These are phyloP conservation scores for Yamadazyma akitaensis DNA, from an alignment of 805 yeast genomes.

Conservation along the genomic window DNA sequence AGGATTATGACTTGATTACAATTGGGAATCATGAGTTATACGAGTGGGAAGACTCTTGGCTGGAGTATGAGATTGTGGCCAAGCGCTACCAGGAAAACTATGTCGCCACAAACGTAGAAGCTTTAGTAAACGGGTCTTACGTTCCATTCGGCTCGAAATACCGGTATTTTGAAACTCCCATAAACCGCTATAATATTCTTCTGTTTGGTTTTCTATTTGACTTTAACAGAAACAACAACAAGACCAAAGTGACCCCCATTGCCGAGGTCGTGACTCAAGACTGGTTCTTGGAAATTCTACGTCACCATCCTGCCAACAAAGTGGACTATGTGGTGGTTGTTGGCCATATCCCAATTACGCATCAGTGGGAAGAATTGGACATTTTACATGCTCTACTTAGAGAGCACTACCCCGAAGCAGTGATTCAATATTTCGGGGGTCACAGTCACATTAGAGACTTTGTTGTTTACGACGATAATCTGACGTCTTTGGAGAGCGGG, in stretches of 20 bases:
- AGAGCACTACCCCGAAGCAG: constrained; percentile 51
- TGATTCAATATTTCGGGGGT: constrained; percentile 89
- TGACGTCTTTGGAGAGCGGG: constrained; percentile 88
- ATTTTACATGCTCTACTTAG: constrained; percentile 52
- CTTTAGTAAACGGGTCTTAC: constrained; percentile 39
- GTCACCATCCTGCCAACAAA: constrained; percentile 25
- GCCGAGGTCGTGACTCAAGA: constrained; percentile 47
- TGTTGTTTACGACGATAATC: constrained; percentile 56
- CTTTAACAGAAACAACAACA: constrained; percentile 57
- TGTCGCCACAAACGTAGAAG: constrained; percentile 71
- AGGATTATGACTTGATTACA: constrained; percentile 74
- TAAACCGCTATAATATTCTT: constrained; percentile 49
- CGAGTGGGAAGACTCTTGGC: constrained; percentile 54
- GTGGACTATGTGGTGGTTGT: constrained; percentile 68
- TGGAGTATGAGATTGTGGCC: constrained; percentile 62
- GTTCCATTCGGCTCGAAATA: constrained; percentile 68
- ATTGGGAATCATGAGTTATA: constrained; percentile 93
- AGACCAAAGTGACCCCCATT: constrained; percentile 64
- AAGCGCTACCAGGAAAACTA: constrained; percentile 60
- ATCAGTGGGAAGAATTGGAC: constrained; percentile 52
- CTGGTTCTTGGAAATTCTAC: constrained; percentile 61
- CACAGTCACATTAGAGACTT: constrained; percentile 92
- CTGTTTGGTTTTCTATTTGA: constrained; percentile 80
- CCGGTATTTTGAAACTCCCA: constrained; percentile 62
- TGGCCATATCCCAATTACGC: constrained; percentile 71